Evolutionary conservation across 306 rosid genomes (phyloP).

Genomic region (Rosa lucieae): DNA sequence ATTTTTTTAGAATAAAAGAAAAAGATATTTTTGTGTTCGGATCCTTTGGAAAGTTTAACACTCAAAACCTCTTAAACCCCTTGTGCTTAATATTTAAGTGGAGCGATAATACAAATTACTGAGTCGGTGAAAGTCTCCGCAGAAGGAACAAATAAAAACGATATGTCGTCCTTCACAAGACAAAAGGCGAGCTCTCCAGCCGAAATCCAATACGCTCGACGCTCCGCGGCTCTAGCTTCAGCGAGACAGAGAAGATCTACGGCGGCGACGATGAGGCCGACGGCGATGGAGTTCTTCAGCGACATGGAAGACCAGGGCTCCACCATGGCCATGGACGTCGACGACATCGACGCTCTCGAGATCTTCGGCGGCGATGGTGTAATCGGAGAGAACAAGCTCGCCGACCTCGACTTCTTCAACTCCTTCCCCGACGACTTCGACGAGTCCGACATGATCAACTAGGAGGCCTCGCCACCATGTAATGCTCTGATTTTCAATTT

Average conservation of each 20-base stretch:
- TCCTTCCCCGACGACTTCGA: constrained; percentile 77
- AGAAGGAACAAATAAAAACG: neutral
- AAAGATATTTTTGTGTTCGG: too few species aligned
- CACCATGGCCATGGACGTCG: constrained; percentile 89
- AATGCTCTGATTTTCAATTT: neutral
- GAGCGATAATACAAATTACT: too few species aligned
- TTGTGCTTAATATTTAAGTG: too few species aligned
- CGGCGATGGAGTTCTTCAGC: constrained; percentile 65
- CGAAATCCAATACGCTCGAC: neutral
- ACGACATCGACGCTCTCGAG: constrained; percentile 74
- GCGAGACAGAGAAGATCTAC: neutral
- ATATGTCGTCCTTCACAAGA: neutral
- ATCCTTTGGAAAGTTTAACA: too few species aligned
- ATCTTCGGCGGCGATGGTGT: constrained; percentile 57
- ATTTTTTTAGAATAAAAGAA: too few species aligned
- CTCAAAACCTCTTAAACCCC: too few species aligned
- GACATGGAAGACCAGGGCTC: constrained; percentile 86
- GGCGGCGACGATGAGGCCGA: constrained; percentile 41
- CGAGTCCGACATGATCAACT: constrained; percentile 64
- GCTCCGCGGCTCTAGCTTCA: neutral
- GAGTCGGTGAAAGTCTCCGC: neutral
- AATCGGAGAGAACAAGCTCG: constrained; percentile 65
- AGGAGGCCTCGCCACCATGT: neutral
- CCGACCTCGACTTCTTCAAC: constrained; percentile 85
- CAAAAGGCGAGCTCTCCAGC: neutral